Percentiles rank a stretch among this genome's conserved stretches.
Conservation (phyloP, 2,329 filamentous ascomycete genomes). For the Coniosporium tulheliwenetii region DNA sequence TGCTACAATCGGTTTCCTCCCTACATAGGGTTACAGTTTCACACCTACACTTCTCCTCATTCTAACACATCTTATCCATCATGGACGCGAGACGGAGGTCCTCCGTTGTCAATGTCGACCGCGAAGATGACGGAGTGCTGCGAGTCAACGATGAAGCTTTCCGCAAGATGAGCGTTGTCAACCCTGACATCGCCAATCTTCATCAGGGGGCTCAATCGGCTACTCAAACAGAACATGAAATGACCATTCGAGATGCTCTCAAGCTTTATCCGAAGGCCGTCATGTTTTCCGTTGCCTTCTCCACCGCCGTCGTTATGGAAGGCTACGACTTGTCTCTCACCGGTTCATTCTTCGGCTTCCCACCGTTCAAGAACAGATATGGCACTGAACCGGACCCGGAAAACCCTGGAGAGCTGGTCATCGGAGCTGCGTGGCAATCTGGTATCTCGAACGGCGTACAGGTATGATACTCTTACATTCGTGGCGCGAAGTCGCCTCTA, state of each 20-base stretch:
- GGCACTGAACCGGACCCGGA: constrained; percentile 15
- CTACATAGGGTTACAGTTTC: too few species aligned
- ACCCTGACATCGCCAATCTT: constrained; percentile 3
- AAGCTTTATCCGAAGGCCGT: constrained; percentile 77
- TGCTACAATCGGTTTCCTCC: too few species aligned
- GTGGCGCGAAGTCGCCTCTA: too few species aligned
- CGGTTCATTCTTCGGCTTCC: constrained; percentile 40
- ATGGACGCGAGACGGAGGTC: too few species aligned
- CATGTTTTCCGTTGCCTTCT: constrained; percentile 57
- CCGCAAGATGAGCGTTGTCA: too few species aligned
- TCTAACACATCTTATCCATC: too few species aligned
- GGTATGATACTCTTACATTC: too few species aligned
- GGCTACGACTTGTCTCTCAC: constrained; percentile 48
- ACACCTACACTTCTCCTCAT: too few species aligned
- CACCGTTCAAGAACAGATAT: constrained; percentile 28
- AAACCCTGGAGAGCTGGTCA: too few species aligned
- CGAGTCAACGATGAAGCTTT: too few species aligned
- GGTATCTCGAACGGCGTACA: constrained; percentile 38
- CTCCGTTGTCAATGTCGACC: too few species aligned
- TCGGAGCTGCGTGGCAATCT: constrained; percentile 42
- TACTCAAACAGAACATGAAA: constrained; percentile 32
- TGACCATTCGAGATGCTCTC: constrained; percentile 55
- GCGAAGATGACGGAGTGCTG: too few species aligned
- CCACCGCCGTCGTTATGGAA: constrained; percentile 36
- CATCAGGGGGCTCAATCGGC: constrained; percentile 27